These are phyloP conservation scores for Fusarium abutilonis DNA, from an alignment of 2,329 filamentous ascomycete species.

Conservation along the genomic window DNA sequence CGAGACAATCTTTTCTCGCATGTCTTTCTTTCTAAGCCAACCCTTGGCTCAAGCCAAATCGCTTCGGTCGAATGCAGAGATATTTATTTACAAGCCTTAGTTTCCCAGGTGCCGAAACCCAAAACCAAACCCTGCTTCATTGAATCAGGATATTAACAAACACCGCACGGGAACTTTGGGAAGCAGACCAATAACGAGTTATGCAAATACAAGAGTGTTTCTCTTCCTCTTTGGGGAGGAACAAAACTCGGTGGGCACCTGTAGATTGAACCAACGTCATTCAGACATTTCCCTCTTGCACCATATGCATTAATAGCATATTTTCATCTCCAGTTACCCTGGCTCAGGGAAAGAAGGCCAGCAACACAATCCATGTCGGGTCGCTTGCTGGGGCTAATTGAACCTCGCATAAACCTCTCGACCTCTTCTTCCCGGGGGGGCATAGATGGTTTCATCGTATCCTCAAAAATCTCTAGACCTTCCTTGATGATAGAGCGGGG, in stretches of 20 bases:
- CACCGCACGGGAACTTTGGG: constrained; percentile 33
- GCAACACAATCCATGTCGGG: constrained; percentile 89
- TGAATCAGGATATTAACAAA: constrained; percentile 32
- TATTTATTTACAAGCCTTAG: constrained; percentile 43
- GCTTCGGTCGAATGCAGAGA: constrained; percentile 33
- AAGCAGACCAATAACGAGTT: constrained; percentile 26
- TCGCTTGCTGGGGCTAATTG: constrained; percentile 75
- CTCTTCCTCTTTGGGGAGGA: constrained; percentile 23
- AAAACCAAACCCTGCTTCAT: constrained; percentile 23
- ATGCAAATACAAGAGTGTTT: constrained; percentile 32
- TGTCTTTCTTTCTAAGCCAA: constrained; percentile 34
- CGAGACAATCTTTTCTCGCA: constrained; percentile 17
- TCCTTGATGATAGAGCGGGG: constrained; percentile 48
- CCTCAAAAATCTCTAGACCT: constrained; percentile 64
- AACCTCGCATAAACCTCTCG: constrained; percentile 75
- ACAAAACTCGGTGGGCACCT: constrained; percentile 29
- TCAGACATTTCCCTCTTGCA: constrained; percentile 22
- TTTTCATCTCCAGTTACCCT: constrained; percentile 82
- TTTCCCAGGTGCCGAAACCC: constrained; percentile 27
- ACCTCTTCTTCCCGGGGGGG: constrained; percentile 65
- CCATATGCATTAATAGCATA: constrained; percentile 16
- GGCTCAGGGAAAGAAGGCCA: constrained; percentile 86
- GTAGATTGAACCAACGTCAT: constrained; percentile 14
- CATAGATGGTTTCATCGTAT: constrained; percentile 50
- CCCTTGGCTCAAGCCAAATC: constrained; percentile 25